phyloP scores from a whole-genome alignment of 805 yeast species.

The Hanseniaspora taiwanica region DNA sequence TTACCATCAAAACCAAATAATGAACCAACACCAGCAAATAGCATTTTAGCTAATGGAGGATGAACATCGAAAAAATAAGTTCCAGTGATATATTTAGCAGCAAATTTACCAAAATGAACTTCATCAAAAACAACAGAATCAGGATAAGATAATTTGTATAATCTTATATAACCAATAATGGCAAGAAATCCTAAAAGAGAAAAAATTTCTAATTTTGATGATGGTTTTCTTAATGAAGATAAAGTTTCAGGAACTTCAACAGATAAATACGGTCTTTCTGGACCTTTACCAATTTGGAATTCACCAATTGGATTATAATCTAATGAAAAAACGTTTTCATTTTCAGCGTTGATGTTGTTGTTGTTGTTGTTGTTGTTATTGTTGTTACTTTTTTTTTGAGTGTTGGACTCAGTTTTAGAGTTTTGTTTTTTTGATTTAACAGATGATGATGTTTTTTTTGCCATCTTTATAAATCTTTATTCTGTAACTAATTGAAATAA shows the following conservation, averaged over 20 bases:
- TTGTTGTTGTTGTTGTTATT: slow-evolving; percentile 1
- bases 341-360: neutral
- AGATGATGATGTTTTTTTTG: neutral
- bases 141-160: slow-evolving; percentile 51
- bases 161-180: slow-evolving; percentile 43
- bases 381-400: neutral
- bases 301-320: slow-evolving; percentile 29
- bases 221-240: slow-evolving; percentile 29
- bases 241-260: slow-evolving; percentile 35
- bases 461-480: neutral
- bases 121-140: slow-evolving; percentile 83
- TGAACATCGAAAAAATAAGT: slow-evolving; percentile 60
- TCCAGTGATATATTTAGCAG: slow-evolving; percentile 61
- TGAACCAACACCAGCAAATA: slow-evolving; percentile 57
- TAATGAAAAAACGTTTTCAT: neutral
- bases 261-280: slow-evolving; percentile 38
- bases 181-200: slow-evolving; percentile 38
- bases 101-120: slow-evolving; percentile 94
- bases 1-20: slow-evolving; percentile 62
- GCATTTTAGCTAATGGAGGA: slow-evolving; percentile 70
- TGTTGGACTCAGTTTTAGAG: neutral
- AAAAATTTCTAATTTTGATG: too few relatives aligned
- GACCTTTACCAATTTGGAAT: slow-evolving; percentile 36
- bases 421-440: neutral
- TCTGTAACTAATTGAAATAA: too few relatives aligned